Evolutionary conservation across 371 early-diverging fungal species (phyloP), one percentile per base, ranked within the genome.

Genomic region (Globomyces sp.): DNA sequence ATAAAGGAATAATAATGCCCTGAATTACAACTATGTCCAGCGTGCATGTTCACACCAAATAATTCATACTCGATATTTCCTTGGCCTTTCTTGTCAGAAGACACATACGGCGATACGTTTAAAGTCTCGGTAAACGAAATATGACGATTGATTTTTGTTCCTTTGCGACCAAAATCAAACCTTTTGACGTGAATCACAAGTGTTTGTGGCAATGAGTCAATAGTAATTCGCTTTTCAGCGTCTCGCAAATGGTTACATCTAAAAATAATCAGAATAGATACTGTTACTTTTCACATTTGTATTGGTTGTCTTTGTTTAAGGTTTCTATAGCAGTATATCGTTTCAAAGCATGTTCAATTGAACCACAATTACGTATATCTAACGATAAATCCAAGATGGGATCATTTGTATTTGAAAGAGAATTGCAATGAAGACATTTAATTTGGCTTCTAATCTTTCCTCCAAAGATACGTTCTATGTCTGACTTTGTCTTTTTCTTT

Each of bases 1-100:
- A 92, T 89, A 74, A 82, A 95, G 41, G 89, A 82, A 66, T 84
- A 88, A 77, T 91, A 93, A 71, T 90, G 93, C 9, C 95, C 94
- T 41, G 89, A 88, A 57, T 87, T 79, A 63, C 87, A 87, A 0
- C 88, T 76, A 40, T 77, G 65, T 3, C 95, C 95, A 1, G 87
- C 74, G 65, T 95, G 94, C 1, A 90, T 90, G 61, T 93, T 81
- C 4, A 92, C 87, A 0, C 87, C 92, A 65, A 84, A 87, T 11
- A 95, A 79, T 11, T 90, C 47, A 24, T 57, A 64, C 40, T 55
- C 68, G 40, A 70, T 2, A 37, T 52, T 13, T 48, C 34, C 40
- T 5, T 2, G 13, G 8, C 42, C n/a, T 1, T 43, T 11, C 39
- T 61, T 51, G 9, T 39, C 9, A 10, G 34, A 5, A 2, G 55